phyloP scores from a whole-genome alignment of 352 stramenopile species.

The Phytopythium delawarense region DNA sequence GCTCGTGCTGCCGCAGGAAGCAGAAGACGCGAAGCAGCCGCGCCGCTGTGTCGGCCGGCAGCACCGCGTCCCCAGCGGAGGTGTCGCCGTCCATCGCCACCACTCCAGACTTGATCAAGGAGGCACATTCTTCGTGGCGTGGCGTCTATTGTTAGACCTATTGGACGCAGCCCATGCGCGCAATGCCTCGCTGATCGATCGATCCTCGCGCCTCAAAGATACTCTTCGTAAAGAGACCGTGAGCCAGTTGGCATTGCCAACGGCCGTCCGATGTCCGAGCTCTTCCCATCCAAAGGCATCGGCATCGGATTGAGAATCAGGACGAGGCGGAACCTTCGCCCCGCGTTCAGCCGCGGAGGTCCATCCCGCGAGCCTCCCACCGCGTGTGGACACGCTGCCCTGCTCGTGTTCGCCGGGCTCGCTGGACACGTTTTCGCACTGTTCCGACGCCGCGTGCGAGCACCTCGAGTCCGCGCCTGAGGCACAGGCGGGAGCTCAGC shows the following conservation, averaged over 20 bases:
- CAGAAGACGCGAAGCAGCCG: conserved; percentile 49
- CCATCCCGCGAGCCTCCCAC: neutral
- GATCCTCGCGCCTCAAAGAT: too few species aligned
- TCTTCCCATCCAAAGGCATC: too few species aligned
- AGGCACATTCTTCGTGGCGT: too few species aligned
- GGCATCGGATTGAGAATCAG: neutral
- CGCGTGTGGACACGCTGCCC: neutral
- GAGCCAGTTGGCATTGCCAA: too few species aligned
- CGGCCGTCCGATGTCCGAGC: too few species aligned
- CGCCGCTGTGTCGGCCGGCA: conserved; percentile 37
- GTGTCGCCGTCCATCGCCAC: neutral
- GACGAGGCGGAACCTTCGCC: neutral
- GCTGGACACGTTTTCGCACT: neutral
- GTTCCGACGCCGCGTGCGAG: neutral
- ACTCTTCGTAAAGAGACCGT: too few species aligned
- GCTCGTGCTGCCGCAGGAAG: conserved; percentile 52
- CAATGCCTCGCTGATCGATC: too few species aligned
- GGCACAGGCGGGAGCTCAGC: conserved; percentile 3
- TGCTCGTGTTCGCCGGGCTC: too few species aligned
- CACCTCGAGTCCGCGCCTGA: neutral
- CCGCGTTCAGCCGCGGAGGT: neutral
- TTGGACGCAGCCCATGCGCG: too few species aligned
- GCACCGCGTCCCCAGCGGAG: conserved; percentile 10
- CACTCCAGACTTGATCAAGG: too few species aligned
- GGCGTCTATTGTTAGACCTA: too few species aligned